Base-by-base conservation (phyloP, 106 monocot species). In the Hemerocallis citrina region DNA sequence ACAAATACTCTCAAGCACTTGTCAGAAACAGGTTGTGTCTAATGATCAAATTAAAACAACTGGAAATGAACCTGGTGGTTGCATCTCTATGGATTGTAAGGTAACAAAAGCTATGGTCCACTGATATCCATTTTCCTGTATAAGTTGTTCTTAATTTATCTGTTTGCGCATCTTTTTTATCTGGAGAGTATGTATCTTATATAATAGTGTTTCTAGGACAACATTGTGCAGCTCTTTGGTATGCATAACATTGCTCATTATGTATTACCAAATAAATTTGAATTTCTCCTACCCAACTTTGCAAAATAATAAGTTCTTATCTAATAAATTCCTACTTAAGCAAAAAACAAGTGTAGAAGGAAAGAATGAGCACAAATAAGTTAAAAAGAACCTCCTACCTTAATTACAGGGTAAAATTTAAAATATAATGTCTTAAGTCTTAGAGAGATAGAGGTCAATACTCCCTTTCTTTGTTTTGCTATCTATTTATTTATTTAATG, bases 21-120 rank as follows among this genome's bases (percentile, higher is more conserved):
- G 37, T 54, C 64, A 75, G 24, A 61, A 52, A 29, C 66, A 70
- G 16, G 34, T 20, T 21, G 21, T n/a, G 9, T 45, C 30, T 16
- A 61, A 3, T 66, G 51, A 77, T 27, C 32, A 50, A 57, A 51
- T 44, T 15, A 54, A 66, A 51, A 60, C 75, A 45, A 42, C 50
- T 15, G 58, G 24, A 45, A 48, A 64, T 63, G 85, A 35, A 57
- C 20, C 32, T 15, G 45, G 12, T 35, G 55, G 35, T 41, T 13
- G 44, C 44, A 34, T 61, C 38, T 30, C 64, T 54, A 12, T 54
- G 36, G 71, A 27, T 33, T 59, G 61, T 49, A 81, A 78, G 86
- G 86, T 82, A 78, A 27, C 20, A 41, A 4, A 54, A 54, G 29
- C 15, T 9, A 40, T 17, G 57, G 7, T 31, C 2, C 55, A n/a